phyloP scores from a whole-genome alignment of 257 asterid genomes.

The Cinchona pubescens region DNA sequence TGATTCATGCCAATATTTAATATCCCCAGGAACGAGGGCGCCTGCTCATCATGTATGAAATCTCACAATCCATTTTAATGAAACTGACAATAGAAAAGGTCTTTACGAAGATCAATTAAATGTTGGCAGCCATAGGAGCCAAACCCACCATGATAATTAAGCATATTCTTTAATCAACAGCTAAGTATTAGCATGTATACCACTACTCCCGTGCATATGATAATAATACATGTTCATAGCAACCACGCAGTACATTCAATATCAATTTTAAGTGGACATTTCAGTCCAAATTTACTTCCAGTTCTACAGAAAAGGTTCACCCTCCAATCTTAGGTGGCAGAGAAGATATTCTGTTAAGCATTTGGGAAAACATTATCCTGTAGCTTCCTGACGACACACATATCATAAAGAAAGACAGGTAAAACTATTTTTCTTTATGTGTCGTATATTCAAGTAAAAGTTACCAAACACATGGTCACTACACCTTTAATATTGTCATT shows the following conservation, averaged over 20 bases:
- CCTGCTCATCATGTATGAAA: background rate
- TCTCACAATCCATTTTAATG: background rate
- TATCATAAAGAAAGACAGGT: background rate
- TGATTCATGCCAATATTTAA: background rate
- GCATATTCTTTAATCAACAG: background rate
- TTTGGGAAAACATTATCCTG: background rate
- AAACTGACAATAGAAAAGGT: background rate
- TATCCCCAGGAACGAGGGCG: background rate
- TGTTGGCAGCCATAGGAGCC: background rate
- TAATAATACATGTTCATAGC: no score
- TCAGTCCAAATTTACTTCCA: background rate
- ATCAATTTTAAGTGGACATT: background rate
- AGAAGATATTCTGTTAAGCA: background rate
- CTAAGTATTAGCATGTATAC: background rate
- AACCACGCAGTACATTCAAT: no score
- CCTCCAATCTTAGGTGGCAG: background rate
- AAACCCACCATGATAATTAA: background rate
- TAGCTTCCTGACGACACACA: background rate
- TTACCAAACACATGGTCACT: no score
- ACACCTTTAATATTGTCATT: background rate
- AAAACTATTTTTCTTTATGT: background rate
- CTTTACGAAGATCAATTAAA: background rate
- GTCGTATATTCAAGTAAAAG: background rate
- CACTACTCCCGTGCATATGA: no score
- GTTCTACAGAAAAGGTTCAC: background rate